phyloP scores from a whole-genome alignment of 805 yeast genomes.

The Ogataea siamensis region DNA sequence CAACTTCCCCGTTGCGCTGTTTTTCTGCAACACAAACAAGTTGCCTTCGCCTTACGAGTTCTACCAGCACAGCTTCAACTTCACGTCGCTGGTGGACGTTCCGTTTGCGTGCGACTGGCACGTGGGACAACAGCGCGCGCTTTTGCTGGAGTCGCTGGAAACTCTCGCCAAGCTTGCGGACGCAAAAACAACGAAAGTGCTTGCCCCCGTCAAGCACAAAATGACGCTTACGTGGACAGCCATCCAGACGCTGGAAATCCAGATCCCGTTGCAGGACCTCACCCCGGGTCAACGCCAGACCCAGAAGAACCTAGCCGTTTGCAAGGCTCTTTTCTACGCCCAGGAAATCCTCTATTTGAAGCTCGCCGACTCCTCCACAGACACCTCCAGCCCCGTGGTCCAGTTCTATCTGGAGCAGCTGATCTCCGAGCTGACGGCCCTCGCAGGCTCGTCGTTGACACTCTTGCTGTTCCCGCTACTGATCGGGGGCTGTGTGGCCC shows the following conservation, averaged over 20 bases:
- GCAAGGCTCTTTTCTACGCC: conserved; percentile 28
- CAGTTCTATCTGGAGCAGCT: conserved; percentile 30
- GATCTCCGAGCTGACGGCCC: conserved; percentile 13
- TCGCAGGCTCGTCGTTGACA: conserved; percentile 7
- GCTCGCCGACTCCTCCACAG: conserved; percentile 19
- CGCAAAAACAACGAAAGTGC: conserved; percentile 2
- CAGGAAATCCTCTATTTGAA: conserved; percentile 29
- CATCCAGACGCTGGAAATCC: conserved; percentile 32
- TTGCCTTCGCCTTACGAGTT: conserved; percentile 44
- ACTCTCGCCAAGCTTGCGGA: conserved; percentile 36
- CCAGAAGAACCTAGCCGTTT: conserved; percentile 16
- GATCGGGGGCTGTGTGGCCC: conserved; percentile 31
- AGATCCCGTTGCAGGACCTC: conserved; percentile 16
- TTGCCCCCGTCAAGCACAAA: conserved; percentile 22
- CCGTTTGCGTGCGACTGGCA: conserved; percentile 6
- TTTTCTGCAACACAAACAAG: conserved; percentile 34
- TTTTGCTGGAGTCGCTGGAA: conserved; percentile 32
- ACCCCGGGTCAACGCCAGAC: not conserved
- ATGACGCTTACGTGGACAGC: conserved; percentile 32
- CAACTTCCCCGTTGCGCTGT: conserved; percentile 39
- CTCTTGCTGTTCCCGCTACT: conserved; percentile 25
- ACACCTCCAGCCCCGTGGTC: conserved; percentile 24
- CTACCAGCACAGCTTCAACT: conserved; percentile 30
- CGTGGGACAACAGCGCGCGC: conserved; percentile 9
- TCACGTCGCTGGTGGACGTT: conserved; percentile 9